Evolutionary conservation across 345 rosid genomes (phyloP).

Genomic region (Corymbia maculata): DNA sequence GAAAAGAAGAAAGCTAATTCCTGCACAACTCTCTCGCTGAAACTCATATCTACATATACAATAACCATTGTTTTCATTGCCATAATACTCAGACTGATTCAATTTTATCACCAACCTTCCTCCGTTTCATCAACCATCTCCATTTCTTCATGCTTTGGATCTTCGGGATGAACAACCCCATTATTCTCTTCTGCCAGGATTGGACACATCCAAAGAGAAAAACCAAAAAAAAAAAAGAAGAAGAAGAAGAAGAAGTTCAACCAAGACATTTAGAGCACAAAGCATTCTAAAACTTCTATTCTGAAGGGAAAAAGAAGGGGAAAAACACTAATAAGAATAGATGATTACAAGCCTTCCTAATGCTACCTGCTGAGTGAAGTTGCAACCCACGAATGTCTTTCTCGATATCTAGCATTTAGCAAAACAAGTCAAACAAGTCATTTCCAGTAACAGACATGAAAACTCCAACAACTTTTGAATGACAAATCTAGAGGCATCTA

Average conservation of each 20-base stretch:
- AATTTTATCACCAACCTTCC: constrained; percentile 6
- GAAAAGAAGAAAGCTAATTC: background rate
- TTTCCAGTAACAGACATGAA: background rate
- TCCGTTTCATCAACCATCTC: background rate
- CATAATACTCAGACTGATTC: background rate
- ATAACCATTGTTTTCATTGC: background rate
- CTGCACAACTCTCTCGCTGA: background rate
- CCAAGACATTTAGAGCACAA: background rate
- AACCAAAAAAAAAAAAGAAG: background rate
- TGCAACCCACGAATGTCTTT: constrained; percentile 3
- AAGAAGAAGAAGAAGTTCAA: background rate
- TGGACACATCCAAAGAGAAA: background rate
- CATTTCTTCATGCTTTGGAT: constrained; percentile 1
- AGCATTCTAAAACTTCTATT: background rate
- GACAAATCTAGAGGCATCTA: background rate
- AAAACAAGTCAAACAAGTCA: background rate
- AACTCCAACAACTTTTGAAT: background rate
- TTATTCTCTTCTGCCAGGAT: background rate
- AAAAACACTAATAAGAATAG: background rate
- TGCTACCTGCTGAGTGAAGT: constrained; percentile 2
- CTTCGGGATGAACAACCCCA: constrained; percentile 6
- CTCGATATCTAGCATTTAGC: background rate
- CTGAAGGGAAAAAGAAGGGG: background rate
- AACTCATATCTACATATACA: background rate
- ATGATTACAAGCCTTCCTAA: background rate